These are phyloP conservation scores for Metarhizium guizhouense DNA, from an alignment of 2,329 filamentous ascomycete species.

Conservation along the genomic window DNA sequence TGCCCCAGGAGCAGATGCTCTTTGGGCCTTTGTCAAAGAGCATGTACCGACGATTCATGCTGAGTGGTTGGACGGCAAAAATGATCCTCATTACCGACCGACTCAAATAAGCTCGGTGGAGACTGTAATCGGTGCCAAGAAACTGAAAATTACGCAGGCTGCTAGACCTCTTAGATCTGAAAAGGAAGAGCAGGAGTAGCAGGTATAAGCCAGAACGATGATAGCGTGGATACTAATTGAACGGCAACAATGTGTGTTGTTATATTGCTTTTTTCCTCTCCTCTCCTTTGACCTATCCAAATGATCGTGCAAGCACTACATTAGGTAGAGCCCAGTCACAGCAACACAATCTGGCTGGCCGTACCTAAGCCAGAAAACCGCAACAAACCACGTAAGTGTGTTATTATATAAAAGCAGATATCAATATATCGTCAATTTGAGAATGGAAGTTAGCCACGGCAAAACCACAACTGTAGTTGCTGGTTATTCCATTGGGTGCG, in stretches of 20 bases:
- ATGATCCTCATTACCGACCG: conserved; percentile 16
- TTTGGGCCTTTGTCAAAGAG: conserved; percentile 47
- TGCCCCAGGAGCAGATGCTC: conserved; percentile 46
- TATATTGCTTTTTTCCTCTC: background rate
- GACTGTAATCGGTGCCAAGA: conserved; percentile 25
- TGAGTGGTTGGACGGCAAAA: conserved; percentile 37
- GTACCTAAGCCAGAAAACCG: too few species aligned
- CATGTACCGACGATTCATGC: conserved; percentile 43
- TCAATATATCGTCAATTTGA: too few species aligned
- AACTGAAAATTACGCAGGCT: background rate
- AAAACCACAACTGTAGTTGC: too few species aligned
- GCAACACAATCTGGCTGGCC: too few species aligned
- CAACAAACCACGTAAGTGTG: too few species aligned
- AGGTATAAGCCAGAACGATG: background rate
- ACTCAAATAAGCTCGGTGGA: conserved; percentile 27
- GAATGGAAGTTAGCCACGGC: too few species aligned
- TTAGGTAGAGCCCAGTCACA: too few species aligned
- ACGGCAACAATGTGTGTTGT: background rate
- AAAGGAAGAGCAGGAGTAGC: background rate
- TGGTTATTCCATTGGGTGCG: too few species aligned
- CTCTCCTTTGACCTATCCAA: too few species aligned
- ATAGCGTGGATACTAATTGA: background rate
- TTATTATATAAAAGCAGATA: too few species aligned
- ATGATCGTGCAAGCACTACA: too few species aligned
- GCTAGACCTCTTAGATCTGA: background rate